Base-by-base conservation (phyloP, 345 rosid species). In the Adansonia digitata region DNA sequence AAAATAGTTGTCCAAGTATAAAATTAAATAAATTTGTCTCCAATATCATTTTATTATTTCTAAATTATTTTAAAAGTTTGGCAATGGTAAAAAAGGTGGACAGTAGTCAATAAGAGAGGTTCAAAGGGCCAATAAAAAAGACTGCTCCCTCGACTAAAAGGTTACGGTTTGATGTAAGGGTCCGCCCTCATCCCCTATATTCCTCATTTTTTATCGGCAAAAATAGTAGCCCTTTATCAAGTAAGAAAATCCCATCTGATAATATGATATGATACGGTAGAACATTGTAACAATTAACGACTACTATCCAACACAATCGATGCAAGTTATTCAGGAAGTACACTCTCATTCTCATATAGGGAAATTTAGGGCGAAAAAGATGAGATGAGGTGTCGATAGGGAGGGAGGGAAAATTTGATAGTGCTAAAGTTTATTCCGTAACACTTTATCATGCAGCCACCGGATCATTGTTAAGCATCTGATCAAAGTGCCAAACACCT, bases 401-500 rank as follows among this genome's bases (percentile, higher is more conserved):
- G 52, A 48, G 20, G 20, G 52, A 1, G 2, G 34, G 34, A 3
- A 48, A 48, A 17, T 4, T 29, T 13, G 64, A 59, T 29, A 59
- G 18, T 61, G 8, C 26, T 35, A n/a, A 63, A 66, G 35, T 40
- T 43, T 20, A 11, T 39, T 65, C 17, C 26, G 9, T 20, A 42
- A 5, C 22, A 27, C 72, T 46, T 69, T 27, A n/a, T 81, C 74
- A 84, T 8, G 81, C 88, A 73, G 73, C 84, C 27, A 48, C 81
- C 48, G 13, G 81, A 76, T 75, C 75, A 3, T 84, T 15, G 69
- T 85, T 91, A 51, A 93, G 98, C 83, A 70, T 85, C 81, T 91
- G 94, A 81, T 93, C 91, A 51, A 93, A 93, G 79, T 93, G 97
- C 98, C 98, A 93, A 4, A 93, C 98, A 52, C 94, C 97, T 93